These are phyloP conservation scores for Penicillium manginii DNA, from an alignment of 495 filamentous ascomycete species.

Conservation along the genomic window DNA sequence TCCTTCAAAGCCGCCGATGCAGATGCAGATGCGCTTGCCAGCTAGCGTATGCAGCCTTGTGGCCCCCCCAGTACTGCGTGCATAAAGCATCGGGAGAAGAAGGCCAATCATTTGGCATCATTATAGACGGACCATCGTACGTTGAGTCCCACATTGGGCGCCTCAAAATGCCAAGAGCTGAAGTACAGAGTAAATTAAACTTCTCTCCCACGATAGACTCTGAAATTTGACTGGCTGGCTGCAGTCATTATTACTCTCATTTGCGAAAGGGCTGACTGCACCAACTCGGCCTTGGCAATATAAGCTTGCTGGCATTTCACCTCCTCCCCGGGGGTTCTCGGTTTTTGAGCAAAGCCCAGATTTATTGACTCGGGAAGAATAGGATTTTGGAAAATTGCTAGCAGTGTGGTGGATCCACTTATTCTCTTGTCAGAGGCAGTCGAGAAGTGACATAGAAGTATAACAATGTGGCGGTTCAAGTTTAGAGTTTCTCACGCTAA, in stretches of 20 bases:
- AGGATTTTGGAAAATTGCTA: no score
- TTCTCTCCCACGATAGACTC: no score
- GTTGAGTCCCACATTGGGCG: neutral
- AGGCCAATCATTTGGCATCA: neutral
- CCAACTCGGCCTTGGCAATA: neutral
- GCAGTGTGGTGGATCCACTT: no score
- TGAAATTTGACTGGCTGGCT: neutral
- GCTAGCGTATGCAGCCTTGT: conserved; percentile 3
- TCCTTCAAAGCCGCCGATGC: neutral
- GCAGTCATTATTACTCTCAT: neutral
- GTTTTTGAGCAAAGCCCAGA: no score
- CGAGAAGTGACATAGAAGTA: no score
- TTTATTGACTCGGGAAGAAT: no score
- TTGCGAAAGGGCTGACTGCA: neutral
- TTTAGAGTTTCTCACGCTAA: no score
- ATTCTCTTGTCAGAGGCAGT: no score
- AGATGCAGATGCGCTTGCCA: neutral
- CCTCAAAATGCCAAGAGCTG: neutral
- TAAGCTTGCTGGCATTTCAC: no score
- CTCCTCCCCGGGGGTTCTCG: no score
- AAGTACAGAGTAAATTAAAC: no score
- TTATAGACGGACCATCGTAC: neutral
- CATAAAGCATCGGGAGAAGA: neutral
- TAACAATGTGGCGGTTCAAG: no score
- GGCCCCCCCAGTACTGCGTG: neutral